These are phyloP conservation scores for Rhodofomes roseus DNA, from an alignment of 1,284 basidiomycete species.

Conservation along the genomic window DNA sequence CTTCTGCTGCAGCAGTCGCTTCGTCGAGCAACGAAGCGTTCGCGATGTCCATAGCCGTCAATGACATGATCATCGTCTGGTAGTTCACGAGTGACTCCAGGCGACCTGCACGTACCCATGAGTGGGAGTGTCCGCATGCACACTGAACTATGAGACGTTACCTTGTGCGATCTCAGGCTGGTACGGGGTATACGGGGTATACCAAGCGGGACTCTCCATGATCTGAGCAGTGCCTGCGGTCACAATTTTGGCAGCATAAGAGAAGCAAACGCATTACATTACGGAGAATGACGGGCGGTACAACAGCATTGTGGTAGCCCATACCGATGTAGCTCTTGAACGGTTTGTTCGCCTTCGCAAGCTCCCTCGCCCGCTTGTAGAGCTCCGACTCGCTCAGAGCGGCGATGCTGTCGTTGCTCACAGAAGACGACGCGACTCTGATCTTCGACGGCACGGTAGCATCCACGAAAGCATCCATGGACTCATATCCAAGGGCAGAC, in stretches of 20 bases:
- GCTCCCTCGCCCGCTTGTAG: constrained; percentile 67
- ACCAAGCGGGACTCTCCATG: constrained; percentile 98
- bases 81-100: constrained; percentile 97
- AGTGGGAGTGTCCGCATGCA: not conserved
- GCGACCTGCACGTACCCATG: constrained; percentile 54
- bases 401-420: constrained; percentile 69
- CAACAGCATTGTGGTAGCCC: constrained; percentile 95
- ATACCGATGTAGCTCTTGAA: constrained; percentile 96
- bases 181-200: constrained; percentile 95
- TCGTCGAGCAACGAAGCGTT: constrained; percentile 93
- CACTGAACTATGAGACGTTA: constrained; percentile 28
- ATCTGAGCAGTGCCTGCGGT: constrained; percentile 43
- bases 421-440: constrained; percentile 57
- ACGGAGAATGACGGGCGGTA: constrained; percentile 89
- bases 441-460: constrained; percentile 81
- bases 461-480: constrained; percentile 83
- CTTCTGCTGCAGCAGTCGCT: constrained; percentile 91
- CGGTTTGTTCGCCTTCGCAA: constrained; percentile 77
- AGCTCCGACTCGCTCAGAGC: constrained; percentile 88
- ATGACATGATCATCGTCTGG: constrained; percentile 94
- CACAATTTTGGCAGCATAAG: not conserved
- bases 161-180: constrained; percentile 94
- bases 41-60: constrained; percentile 93
- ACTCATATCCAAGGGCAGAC: constrained; percentile 72
- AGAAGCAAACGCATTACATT: constrained; percentile 50